Percentiles rank a stretch among this genome's conserved stretches.
Evolutionary conservation across 495 filamentous ascomycete species (phyloP).

Genomic region (Aspergillus ellipticus): DNA sequence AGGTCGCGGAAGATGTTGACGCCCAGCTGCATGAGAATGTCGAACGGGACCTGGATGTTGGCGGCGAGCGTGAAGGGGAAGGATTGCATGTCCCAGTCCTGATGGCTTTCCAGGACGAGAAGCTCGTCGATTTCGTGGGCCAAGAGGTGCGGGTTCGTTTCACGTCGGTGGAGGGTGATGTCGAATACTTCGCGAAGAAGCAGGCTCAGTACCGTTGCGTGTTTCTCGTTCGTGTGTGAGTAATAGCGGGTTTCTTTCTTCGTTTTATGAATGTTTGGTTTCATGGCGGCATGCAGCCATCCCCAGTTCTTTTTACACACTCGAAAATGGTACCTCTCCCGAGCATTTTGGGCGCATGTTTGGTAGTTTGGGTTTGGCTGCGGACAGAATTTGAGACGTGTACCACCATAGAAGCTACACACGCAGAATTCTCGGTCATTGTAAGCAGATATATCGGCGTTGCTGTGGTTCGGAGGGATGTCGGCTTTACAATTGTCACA

Average conservation of each 20-base stretch:
- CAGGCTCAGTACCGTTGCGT: conserved; percentile 30
- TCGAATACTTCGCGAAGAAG: conserved; percentile 34
- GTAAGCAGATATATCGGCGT: no score
- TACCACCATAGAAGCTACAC: no score
- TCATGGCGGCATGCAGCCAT: conserved; percentile 35
- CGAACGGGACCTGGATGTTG: conserved; percentile 35
- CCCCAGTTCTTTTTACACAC: conserved; percentile 32
- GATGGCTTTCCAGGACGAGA: conserved; percentile 19
- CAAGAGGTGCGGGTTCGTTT: conserved; percentile 18
- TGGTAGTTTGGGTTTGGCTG: not conserved
- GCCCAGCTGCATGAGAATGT: conserved; percentile 32
- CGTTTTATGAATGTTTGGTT: no score
- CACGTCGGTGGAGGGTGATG: conserved; percentile 30
- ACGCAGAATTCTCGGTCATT: conserved; percentile 2
- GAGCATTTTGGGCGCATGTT: conserved; percentile 23
- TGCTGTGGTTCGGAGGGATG: not conserved
- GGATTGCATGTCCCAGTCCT: conserved; percentile 10
- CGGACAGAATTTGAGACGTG: conserved; percentile 16
- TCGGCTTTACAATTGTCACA: conserved; percentile 25
- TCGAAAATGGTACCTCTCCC: conserved; percentile 23
- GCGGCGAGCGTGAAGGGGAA: conserved; percentile 32
- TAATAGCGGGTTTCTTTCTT: no score
- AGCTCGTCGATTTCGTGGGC: conserved; percentile 35
- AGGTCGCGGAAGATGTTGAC: conserved; percentile 38
- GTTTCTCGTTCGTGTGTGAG: conserved; percentile 24